phyloP scores from a whole-genome alignment of 2,329 filamentous ascomycete genomes.

The Trichoderma polysporum region DNA sequence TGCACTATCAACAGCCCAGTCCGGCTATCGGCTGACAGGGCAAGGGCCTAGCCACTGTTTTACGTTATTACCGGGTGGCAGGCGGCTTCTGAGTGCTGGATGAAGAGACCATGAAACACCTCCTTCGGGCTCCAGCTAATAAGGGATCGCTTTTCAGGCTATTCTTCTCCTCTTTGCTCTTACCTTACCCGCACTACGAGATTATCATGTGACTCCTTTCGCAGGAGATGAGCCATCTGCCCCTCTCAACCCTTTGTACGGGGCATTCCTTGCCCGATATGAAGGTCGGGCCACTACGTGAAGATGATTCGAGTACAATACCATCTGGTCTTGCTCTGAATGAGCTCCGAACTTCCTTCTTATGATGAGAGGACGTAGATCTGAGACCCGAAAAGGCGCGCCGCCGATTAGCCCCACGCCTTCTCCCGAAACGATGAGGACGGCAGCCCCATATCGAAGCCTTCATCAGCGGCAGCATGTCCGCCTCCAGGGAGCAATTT shows the following conservation, averaged over 20 bases:
- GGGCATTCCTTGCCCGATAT: background rate
- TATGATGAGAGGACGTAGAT: background rate
- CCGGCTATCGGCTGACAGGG: slow-evolving; percentile 16
- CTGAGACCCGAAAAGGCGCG: background rate
- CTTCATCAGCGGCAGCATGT: slow-evolving; percentile 17
- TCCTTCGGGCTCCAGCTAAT: background rate
- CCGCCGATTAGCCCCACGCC: slow-evolving; percentile 9
- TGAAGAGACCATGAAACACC: background rate
- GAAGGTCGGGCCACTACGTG: background rate
- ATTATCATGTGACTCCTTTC: slow-evolving; percentile 4
- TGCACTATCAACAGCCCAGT: background rate
- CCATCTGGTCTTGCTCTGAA: background rate
- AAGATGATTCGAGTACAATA: background rate
- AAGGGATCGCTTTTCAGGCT: background rate
- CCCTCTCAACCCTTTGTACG: background rate
- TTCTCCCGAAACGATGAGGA: background rate
- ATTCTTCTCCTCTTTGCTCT: background rate
- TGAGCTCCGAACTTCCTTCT: background rate
- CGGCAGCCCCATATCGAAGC: background rate
- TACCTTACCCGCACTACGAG: slow-evolving; percentile 4
- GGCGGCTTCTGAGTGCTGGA: background rate
- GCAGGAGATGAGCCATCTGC: background rate
- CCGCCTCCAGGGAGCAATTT: background rate
- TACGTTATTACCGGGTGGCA: background rate
- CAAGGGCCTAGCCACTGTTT: background rate